These are phyloP conservation scores for Globisporangium yorkense DNA, from an alignment of 352 stramenopile genomes.

Conservation along the genomic window DNA sequence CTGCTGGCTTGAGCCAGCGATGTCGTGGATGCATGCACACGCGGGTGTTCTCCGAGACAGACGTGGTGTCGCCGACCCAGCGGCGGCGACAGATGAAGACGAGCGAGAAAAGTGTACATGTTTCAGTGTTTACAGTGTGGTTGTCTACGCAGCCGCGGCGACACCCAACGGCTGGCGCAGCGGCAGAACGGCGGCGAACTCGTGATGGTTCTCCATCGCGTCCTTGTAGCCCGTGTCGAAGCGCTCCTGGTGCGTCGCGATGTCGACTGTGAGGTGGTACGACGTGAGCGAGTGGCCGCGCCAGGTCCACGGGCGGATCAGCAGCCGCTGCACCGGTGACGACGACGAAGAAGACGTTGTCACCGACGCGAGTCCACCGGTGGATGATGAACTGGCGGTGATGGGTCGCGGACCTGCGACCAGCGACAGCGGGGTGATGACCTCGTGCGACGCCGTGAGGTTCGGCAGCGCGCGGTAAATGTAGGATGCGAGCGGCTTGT, in stretches of 20 bases:
- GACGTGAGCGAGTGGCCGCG: slow-evolving; percentile 36
- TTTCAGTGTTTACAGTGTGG: background rate
- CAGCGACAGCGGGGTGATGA: slow-evolving; percentile 29
- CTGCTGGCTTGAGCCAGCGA: background rate
- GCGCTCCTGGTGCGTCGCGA: slow-evolving; percentile 39
- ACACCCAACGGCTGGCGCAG: background rate
- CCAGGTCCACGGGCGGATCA: slow-evolving; percentile 66
- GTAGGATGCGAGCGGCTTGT: slow-evolving; percentile 40
- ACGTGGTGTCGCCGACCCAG: background rate
- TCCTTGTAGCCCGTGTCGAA: slow-evolving; percentile 64
- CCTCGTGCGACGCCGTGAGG: slow-evolving; percentile 41
- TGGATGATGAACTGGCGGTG: background rate
- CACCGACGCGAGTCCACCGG: background rate
- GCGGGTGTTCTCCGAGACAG: background rate
- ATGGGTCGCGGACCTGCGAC: background rate
- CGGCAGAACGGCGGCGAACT: slow-evolving; percentile 36
- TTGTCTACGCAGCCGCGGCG: background rate
- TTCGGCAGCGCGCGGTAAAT: slow-evolving; percentile 37
- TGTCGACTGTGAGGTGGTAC: slow-evolving; percentile 57
- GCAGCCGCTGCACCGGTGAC: slow-evolving; percentile 21
- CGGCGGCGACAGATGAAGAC: too few species aligned
- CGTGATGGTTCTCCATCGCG: slow-evolving; percentile 40
- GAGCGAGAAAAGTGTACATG: background rate
- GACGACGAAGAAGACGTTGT: background rate
- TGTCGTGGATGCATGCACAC: background rate